Base-by-base conservation (phyloP, 495 filamentous ascomycete species). In the Stereocaulon alpinum region DNA sequence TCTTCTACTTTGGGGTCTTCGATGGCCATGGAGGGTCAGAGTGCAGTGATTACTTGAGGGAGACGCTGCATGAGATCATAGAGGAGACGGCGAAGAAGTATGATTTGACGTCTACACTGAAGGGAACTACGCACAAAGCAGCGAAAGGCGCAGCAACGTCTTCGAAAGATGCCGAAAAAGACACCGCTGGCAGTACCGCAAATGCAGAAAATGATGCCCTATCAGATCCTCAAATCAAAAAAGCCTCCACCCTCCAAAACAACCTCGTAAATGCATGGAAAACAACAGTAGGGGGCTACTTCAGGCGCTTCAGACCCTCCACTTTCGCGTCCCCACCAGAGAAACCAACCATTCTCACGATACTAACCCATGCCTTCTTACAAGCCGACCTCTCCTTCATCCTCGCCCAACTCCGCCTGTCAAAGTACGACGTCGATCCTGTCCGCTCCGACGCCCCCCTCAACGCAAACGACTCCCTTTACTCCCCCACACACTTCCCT, bases 1-100 rank as follows among this genome's bases (percentile, higher is more conserved):
- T 96, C 7, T 98, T 98, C 71, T 98, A 97, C 70, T 98, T 95
- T 72, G 89, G 81, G 3, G 84, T 97, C 0, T 98, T 97, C 66
- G 93, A 98, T 74, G 93, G 93, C 22, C 93, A 98, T 75, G 93
- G 93, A 22, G 93, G 93, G 18, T 80, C 75, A 37, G 88, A 96
- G 66, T 97, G 93, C 68, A 92, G 87, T 68, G 81, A 82, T 18
- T 97, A 94, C 62, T 72, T 96, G 54, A 83, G 86, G 59, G 86
- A 96, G 51, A 76, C 84, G 55, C 77, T 98, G 60, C 93, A 97
- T 70, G 81, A 83, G 18, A 95, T 95, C 67, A 83, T 98, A 45
- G 92, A 98, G 69, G 80, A 88, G 61, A 80, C 87, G 0, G 86
- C 86, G 1, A 73, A 76, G 58, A 73, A 83, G 54, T 93, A 97